A percentile compares a stretch with the other conserved stretches of the same genome.
Conservation (phyloP, 805 yeast species). For the Myxozyma neglecta region DNA sequence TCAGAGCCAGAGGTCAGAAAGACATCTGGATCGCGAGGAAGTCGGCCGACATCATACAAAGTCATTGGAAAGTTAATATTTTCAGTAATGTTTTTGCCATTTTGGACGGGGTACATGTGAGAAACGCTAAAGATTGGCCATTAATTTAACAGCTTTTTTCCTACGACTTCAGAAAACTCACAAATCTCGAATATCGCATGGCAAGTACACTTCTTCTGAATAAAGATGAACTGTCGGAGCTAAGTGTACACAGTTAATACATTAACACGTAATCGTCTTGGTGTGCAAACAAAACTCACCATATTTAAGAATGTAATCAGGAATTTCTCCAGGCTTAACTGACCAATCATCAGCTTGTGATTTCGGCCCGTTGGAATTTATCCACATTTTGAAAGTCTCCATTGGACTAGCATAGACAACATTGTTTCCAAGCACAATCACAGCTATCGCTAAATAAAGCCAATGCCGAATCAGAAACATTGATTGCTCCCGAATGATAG, state of each 20-base stretch:
- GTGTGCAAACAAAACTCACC: constrained; percentile 5
- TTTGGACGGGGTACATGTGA: constrained; percentile 34
- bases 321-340: constrained; percentile 32
- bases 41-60: constrained; percentile 39
- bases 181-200: constrained; percentile 68
- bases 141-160: no score
- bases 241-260: background rate
- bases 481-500: background rate
- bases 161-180: constrained; percentile 46
- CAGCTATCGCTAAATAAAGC: background rate
- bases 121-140: constrained; percentile 39
- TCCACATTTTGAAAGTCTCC: constrained; percentile 6
- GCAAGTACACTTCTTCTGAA: constrained; percentile 83
- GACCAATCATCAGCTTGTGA: constrained; percentile 25
- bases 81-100: constrained; percentile 38
- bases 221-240: constrained; percentile 80
- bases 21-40: constrained; percentile 42
- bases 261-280: background rate
- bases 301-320: constrained; percentile 33
- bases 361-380: background rate
- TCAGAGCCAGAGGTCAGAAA: constrained; percentile 69
- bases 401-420: constrained; percentile 1
- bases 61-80: constrained; percentile 33
- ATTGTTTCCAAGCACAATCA: background rate
- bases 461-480: background rate